phyloP scores from a whole-genome alignment of 345 rosid genomes.

The Schrenkiella parvula region DNA sequence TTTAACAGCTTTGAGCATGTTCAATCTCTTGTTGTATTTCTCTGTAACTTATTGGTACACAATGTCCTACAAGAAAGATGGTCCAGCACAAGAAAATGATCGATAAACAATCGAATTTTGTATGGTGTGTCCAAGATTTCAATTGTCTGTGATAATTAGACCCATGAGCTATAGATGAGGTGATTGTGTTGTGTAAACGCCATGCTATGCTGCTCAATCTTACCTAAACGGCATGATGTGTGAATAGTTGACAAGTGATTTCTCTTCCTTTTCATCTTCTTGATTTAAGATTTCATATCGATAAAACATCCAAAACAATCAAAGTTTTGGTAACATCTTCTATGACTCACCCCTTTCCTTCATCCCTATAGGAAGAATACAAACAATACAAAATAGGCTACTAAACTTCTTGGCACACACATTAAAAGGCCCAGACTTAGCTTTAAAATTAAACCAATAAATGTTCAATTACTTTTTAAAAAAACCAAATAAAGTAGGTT shows the following conservation, averaged over 20 bases:
- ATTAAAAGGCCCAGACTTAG: neutral
- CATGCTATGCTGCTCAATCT: neutral
- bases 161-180: neutral
- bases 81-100: constrained; percentile 9
- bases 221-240: neutral
- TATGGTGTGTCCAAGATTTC: neutral
- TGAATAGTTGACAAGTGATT: neutral
- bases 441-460: neutral
- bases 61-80: constrained; percentile 8
- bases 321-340: too few species aligned
- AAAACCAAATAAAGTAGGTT: neutral
- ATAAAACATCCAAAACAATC: too few species aligned
- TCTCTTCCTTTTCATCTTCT: too few species aligned
- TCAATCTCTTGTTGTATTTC: constrained; percentile 31
- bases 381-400: neutral
- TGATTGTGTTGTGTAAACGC: neutral
- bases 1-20: constrained; percentile 19
- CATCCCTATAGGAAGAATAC: neutral
- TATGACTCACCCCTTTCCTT: too few species aligned
- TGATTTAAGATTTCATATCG: too few species aligned
- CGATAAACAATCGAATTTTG: neutral
- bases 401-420: neutral
- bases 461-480: neutral
- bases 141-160: neutral
- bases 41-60: constrained; percentile 19